Evolutionary conservation across 2,329 filamentous ascomycete genomes (phyloP), one percentile per base, ranked within the genome.

Genomic region (Aspergillus glaucus): DNA sequence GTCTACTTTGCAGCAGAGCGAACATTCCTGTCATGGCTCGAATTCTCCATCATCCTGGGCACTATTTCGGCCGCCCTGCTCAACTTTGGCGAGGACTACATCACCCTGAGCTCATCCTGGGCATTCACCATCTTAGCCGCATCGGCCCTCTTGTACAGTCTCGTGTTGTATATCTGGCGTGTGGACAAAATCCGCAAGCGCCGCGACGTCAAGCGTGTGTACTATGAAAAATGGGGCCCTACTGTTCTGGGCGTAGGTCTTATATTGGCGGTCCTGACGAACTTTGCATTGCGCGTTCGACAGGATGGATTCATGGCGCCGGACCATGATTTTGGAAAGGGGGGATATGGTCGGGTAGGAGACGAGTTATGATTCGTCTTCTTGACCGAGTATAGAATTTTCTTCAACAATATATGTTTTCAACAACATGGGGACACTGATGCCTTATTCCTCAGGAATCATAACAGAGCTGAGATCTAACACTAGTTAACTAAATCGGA

Each of bases 1-100:
- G 93, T 98, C 45, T 95, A 90, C 69, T 95, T 98, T 65, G 93
- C 93, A 19, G 91, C 90, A 1, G 93, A 98, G 71, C 82, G 93
- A 55, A 98, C 93, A 1, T 98, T 96, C 72, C 79, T 98, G 49
- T 88, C 89, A 54, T 98, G 93, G 90, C 86, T 98, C 61, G 92
- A 98, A 70, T 97, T 95, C 71, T 92, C 87, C 44, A 95, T 97
- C 63, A 91, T 96, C 64, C 84, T 98, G 47, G 89, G 88, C 59
- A 86, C 87, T 24, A 92, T 95, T 59, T 88, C 90, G 10, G 85
- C 87, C 6, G 88, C 88, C 0, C 75, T 95, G 42, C 79, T 95
- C 56, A 91, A 95, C 75, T 89, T 96, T 66, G 82, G 87, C 59
- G 63, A 67, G 21, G 72, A 80, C 61, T 68, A 69, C 41, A 68